These are phyloP conservation scores for Fusarium tupiense DNA, from an alignment of 2,329 filamentous ascomycete species.

Conservation along the genomic window DNA sequence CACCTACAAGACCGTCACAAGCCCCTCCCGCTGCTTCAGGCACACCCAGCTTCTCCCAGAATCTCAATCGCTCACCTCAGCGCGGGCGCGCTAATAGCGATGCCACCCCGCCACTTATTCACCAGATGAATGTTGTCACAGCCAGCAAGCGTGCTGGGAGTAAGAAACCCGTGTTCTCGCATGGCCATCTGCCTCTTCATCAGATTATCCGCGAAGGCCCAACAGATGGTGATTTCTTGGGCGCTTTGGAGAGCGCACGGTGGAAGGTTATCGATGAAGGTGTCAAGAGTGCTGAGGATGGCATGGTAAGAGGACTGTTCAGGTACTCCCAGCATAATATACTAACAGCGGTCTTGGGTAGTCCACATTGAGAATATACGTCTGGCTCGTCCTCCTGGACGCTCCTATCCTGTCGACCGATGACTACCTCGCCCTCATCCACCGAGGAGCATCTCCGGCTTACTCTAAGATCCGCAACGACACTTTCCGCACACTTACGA, in stretches of 20 bases:
- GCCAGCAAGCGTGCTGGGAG: constrained; percentile 52
- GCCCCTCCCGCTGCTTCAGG: constrained; percentile 4
- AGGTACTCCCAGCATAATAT: not conserved
- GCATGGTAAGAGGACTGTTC: constrained; percentile 69
- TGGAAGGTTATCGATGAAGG: constrained; percentile 80
- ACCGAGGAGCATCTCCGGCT: constrained; percentile 91
- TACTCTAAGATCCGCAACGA: constrained; percentile 99
- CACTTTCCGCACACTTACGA: constrained; percentile 95
- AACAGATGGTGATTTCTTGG: constrained; percentile 72
- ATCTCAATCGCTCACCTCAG: constrained; percentile 56
- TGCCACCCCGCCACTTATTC: constrained; percentile 58
- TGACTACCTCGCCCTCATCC: constrained; percentile 87
- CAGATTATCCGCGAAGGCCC: constrained; percentile 83
- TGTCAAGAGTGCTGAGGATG: constrained; percentile 80
- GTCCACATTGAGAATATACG: constrained; percentile 93
- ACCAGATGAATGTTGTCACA: constrained; percentile 51
- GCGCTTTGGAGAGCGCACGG: constrained; percentile 75
- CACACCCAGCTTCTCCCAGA: constrained; percentile 22
- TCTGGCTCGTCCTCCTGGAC: constrained; percentile 94
- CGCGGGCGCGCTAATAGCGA: constrained; percentile 79
- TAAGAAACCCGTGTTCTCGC: constrained; percentile 58
- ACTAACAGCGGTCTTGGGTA: constrained; percentile 49
- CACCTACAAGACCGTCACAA: constrained; percentile 44
- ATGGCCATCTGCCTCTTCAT: constrained; percentile 73
- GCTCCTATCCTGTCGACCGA: constrained; percentile 86